Conservation (phyloP, 306 rosid genomes). For the Fragaria nilgerrensis region DNA sequence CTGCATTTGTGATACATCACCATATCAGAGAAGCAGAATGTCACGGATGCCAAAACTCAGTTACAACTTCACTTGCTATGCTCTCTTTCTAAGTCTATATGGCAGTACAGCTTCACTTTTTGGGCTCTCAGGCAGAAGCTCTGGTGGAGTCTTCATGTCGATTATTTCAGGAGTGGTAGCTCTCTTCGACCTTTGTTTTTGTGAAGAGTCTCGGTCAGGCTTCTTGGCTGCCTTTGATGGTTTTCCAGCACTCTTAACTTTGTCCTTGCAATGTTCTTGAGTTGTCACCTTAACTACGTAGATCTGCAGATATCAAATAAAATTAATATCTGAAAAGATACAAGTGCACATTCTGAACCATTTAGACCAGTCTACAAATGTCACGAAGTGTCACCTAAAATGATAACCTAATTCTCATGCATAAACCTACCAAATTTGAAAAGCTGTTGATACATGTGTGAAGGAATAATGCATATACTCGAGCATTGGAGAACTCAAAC, state of each 20-base stretch:
- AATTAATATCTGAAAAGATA: not conserved
- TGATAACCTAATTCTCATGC: not conserved
- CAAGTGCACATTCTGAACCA: not conserved
- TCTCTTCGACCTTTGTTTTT: conserved; percentile 15
- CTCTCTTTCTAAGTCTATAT: not conserved
- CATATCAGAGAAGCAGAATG: not conserved
- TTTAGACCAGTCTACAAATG: not conserved
- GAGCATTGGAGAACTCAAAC: not conserved
- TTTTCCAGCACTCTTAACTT: conserved; percentile 25
- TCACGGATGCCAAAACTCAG: not conserved
- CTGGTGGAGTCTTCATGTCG: conserved; percentile 28
- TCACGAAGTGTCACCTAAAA: not conserved
- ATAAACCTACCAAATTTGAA: not conserved
- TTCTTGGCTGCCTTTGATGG: conserved; percentile 22
- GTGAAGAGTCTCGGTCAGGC: conserved; percentile 9
- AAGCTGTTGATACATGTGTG: not conserved
- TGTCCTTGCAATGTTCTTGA: conserved; percentile 23
- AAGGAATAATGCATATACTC: not conserved
- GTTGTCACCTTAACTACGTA: conserved; percentile 41
- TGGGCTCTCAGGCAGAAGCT: not conserved
- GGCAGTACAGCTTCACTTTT: not conserved
- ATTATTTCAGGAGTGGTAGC: conserved; percentile 15
- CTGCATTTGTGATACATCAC: not conserved
- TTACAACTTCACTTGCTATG: not conserved
- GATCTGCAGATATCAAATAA: conserved; percentile 36